Conservation (phyloP, 331 rosid species). For the Pyracantha coccinea region DNA sequence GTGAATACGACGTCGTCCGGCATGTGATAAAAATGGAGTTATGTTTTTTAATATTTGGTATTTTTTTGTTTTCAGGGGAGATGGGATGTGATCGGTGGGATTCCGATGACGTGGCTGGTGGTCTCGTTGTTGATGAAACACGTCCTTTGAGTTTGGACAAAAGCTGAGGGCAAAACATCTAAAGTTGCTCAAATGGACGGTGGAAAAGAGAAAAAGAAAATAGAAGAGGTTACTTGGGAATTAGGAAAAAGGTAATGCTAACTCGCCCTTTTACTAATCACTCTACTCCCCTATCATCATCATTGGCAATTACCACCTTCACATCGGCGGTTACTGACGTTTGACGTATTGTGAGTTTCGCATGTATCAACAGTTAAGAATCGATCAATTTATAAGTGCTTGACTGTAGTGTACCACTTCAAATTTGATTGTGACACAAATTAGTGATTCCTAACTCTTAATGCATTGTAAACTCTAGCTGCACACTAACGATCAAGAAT, state of each 20-base stretch:
- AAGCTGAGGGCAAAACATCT: background rate
- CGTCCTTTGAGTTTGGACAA: background rate
- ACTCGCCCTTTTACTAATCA: background rate
- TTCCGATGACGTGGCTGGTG: background rate
- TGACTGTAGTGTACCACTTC: background rate
- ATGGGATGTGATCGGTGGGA: background rate
- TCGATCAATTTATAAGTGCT: too few relatives aligned
- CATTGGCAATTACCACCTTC: background rate
- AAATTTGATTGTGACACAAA: background rate
- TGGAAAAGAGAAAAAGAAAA: slow-evolving; percentile 12
- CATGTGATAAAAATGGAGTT: background rate
- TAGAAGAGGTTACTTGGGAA: slow-evolving; percentile 15
- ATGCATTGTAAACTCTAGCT: background rate
- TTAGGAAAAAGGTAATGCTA: slow-evolving; percentile 34
- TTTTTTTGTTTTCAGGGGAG: background rate
- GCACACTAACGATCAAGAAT: background rate
- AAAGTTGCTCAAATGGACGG: background rate
- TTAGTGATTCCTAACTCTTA: too few relatives aligned
- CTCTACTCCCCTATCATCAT: background rate
- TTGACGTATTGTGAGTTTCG: background rate
- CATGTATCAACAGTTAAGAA: background rate
- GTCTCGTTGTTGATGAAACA: slow-evolving; percentile 4
- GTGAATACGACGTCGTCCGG: background rate
- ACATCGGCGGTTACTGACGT: accelerated
- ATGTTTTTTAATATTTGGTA: background rate